Evolutionary conservation across 352 stramenopile genomes (phyloP).

Genomic region (Ophiocytium majus): DNA sequence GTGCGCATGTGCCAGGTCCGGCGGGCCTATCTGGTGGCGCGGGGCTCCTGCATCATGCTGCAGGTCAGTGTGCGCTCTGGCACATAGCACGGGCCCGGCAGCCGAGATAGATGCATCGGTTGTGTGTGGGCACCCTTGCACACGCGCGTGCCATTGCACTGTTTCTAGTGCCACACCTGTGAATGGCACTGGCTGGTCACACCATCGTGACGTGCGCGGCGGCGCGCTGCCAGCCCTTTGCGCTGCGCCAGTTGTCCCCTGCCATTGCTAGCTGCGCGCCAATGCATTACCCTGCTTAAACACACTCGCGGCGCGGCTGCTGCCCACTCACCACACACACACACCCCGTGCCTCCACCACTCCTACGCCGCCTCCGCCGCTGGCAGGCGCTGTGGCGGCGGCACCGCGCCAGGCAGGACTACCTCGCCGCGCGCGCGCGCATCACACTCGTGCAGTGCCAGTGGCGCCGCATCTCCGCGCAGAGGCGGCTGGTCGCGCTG

Average conservation of each 20-base stretch:
- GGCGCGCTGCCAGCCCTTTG: too few relatives aligned
- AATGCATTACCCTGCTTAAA: neutral
- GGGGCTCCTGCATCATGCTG: conserved; percentile 16
- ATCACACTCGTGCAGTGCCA: conserved; percentile 22
- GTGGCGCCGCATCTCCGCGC: conserved; percentile 35
- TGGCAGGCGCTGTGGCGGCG: conserved; percentile 35
- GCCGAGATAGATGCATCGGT: too few relatives aligned
- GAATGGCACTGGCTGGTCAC: too few relatives aligned
- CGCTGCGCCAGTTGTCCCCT: too few relatives aligned
- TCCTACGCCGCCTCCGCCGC: neutral
- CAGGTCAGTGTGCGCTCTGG: too few relatives aligned
- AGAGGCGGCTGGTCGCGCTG: conserved; percentile 28
- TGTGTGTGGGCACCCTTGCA: too few relatives aligned
- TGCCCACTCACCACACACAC: too few relatives aligned
- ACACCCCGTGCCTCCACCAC: neutral
- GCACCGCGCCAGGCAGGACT: conserved; percentile 20
- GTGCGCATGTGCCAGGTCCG: conserved; percentile 29
- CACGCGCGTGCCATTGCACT: too few relatives aligned
- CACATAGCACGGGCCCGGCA: too few relatives aligned
- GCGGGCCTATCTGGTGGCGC: neutral
- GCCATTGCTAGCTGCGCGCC: neutral
- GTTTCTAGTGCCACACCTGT: too few relatives aligned
- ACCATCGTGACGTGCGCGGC: too few relatives aligned
- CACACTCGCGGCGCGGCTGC: too few relatives aligned
- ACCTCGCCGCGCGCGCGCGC: conserved; percentile 5